Evolutionary conservation across 139 green algal species (phyloP).

Genomic region (Micromonas pusilla): DNA sequence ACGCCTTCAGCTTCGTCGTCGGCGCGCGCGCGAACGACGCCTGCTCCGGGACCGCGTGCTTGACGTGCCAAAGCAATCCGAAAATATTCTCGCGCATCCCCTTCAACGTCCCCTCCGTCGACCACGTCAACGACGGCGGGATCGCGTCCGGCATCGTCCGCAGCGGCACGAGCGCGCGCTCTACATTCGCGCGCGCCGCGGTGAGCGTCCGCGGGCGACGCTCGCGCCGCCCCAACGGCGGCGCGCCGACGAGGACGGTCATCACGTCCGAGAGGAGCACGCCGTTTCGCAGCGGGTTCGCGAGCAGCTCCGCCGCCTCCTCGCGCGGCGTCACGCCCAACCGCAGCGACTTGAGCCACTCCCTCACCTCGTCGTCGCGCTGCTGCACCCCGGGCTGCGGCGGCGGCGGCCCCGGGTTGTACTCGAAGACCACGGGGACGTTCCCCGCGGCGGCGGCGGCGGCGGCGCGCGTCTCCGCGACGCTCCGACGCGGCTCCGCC

Average conservation of each 20-base stretch:
- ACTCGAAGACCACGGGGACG: not conserved
- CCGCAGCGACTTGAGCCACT: conserved; percentile 2
- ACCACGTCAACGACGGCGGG: not conserved
- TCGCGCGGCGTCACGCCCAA: not conserved
- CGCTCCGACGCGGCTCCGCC: no score
- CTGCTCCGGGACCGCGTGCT: not conserved
- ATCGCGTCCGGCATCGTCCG: not conserved
- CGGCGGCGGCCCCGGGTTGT: not conserved
- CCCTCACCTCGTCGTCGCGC: conserved; percentile 7
- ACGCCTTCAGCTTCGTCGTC: not conserved
- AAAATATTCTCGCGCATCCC: not conserved
- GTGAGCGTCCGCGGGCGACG: not conserved
- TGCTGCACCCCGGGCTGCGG: not conserved
- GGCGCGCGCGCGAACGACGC: not conserved
- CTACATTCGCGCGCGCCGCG: not conserved
- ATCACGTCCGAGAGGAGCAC: not conserved
- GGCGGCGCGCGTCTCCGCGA: not conserved
- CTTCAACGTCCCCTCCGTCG: not conserved
- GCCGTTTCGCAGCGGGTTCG: conserved; percentile 10
- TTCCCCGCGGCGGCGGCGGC: not conserved
- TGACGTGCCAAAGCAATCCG: not conserved
- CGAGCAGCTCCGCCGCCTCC: not conserved
- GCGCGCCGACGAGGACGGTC: conserved; percentile 7
- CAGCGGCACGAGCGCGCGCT: not conserved
- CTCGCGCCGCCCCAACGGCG: not conserved